phyloP scores from a whole-genome alignment of 371 early-diverging fungal species.

The Blastocladiella emersonii region DNA sequence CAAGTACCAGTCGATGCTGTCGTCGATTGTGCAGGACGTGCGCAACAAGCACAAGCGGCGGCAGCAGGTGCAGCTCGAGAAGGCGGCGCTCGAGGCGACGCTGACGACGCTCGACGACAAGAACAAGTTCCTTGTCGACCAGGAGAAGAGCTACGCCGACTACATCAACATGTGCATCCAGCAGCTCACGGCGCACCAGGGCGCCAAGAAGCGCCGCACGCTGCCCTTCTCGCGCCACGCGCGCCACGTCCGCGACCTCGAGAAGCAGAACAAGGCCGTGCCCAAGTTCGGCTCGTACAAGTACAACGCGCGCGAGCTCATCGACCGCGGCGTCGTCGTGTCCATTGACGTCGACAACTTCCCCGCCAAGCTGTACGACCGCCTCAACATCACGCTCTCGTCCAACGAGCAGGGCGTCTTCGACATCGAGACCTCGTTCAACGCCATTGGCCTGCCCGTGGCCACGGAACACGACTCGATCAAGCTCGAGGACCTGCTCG shows the following conservation, averaged over 20 bases:
- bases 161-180: constrained; percentile 80
- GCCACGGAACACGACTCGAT: constrained; percentile 64
- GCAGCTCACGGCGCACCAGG: constrained; percentile 67
- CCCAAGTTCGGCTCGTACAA: constrained; percentile 96
- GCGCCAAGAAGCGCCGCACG: constrained; percentile 45
- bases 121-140: constrained; percentile 58
- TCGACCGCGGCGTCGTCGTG: constrained; percentile 81
- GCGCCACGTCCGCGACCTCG: constrained; percentile 73
- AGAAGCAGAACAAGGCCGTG: constrained; percentile 58
- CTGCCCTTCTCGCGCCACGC: constrained; percentile 85
- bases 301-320: constrained; percentile 83
- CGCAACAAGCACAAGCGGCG: constrained; percentile 80
- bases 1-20: constrained; percentile 33
- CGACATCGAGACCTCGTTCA: constrained; percentile 61
- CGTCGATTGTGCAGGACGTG: constrained; percentile 48
- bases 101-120: constrained; percentile 68
- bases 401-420: constrained; percentile 85
- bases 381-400: constrained; percentile 72
- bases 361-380: constrained; percentile 52
- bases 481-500: constrained; percentile 82
- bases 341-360: constrained; percentile 50
- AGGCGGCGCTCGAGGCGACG: constrained; percentile 57
- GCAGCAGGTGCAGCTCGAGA: constrained; percentile 54
- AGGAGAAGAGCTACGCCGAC: constrained; percentile 72
- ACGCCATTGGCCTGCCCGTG: constrained; percentile 48